Conservation (phyloP, 1,284 basidiomycete genomes). For the Moniliophthora roreri region DNA sequence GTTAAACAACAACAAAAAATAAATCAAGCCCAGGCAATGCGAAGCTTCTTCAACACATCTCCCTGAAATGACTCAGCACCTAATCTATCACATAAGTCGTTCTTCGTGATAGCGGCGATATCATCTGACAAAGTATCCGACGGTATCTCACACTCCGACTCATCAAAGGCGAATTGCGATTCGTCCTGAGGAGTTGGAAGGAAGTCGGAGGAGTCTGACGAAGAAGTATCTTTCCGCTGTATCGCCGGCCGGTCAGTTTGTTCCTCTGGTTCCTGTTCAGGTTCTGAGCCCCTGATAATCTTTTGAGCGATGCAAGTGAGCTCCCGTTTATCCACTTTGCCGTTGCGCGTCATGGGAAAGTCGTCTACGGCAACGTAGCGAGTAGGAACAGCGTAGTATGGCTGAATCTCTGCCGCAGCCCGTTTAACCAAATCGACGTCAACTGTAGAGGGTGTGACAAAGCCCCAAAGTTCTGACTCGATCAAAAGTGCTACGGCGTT, state of each 20-base stretch:
- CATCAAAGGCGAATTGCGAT: background rate
- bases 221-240: conserved; percentile 1
- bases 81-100: background rate
- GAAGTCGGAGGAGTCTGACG: background rate
- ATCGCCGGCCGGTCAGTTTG: background rate
- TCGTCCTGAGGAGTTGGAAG: conserved; percentile 4
- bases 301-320: no score
- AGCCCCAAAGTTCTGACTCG: conserved; percentile 31
- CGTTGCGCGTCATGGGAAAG: conserved; percentile 33
- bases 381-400: conserved; percentile 34
- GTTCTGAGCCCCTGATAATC: no score
- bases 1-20: no score
- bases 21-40: conserved; percentile 5
- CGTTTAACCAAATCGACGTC: conserved; percentile 24
- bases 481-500: conserved; percentile 32
- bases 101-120: background rate
- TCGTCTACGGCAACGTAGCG: conserved; percentile 28
- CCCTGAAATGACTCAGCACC: conserved; percentile 6
- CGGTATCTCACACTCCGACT: background rate
- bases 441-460: conserved; percentile 30
- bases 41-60: conserved; percentile 8
- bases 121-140: conserved; percentile 1
- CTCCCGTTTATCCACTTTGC: conserved; percentile 36
- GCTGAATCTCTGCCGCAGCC: conserved; percentile 30
- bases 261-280: no score